Evolutionary conservation across 2,329 filamentous ascomycete species (phyloP).

Genomic region (Diaporthe citriasiana): DNA sequence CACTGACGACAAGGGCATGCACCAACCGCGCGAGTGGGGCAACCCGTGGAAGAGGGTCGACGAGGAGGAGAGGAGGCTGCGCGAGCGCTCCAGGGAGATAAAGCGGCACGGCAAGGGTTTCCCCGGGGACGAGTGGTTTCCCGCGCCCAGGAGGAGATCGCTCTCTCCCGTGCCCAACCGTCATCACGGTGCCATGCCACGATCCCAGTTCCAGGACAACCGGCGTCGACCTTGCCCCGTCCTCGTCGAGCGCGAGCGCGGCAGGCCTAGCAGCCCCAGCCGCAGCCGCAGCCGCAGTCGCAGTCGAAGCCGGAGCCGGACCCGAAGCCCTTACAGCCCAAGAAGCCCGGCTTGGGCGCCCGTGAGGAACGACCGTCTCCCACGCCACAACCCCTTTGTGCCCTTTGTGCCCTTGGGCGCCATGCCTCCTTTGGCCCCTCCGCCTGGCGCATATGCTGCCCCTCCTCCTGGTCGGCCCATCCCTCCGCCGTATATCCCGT

Average conservation of each 20-base stretch:
- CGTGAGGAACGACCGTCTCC: not conserved
- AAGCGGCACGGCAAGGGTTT: conserved; percentile 25
- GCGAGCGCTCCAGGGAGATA: conserved; percentile 28
- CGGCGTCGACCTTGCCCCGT: conserved; percentile 6
- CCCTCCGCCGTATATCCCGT: not conserved
- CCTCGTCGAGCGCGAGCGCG: not conserved
- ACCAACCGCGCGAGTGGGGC: conserved; percentile 26
- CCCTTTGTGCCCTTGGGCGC: not conserved
- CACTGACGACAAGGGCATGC: conserved; percentile 38
- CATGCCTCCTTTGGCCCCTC: not conserved
- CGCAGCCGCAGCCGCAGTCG: not conserved
- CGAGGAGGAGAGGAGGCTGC: conserved; percentile 39
- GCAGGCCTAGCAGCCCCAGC: not conserved
- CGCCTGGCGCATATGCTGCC: not conserved
- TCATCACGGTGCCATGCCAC: not conserved
- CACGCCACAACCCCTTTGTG: conserved; percentile 23
- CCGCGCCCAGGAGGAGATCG: conserved; percentile 14
- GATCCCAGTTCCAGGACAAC: not conserved
- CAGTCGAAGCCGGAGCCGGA: conserved; percentile 18
- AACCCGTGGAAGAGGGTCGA: conserved; percentile 48
- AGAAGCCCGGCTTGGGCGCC: not conserved
- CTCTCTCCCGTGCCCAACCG: conserved; percentile 2
- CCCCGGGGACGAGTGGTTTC: not conserved
- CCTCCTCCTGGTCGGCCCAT: conserved; percentile 4
- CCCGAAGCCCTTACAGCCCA: not conserved